phyloP scores from a whole-genome alignment of 257 asterid species.

The Linaria vulgaris region DNA sequence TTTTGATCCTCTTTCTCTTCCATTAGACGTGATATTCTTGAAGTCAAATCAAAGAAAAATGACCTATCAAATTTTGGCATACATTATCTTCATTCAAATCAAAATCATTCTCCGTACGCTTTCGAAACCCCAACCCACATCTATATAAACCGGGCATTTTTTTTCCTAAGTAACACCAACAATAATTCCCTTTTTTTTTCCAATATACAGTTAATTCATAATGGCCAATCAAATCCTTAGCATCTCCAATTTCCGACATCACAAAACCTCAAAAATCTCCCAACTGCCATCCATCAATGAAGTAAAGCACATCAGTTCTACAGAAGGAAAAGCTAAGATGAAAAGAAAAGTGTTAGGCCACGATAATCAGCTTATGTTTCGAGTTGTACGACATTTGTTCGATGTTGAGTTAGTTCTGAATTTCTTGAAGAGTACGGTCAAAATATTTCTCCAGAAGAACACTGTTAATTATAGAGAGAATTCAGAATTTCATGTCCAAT shows the following conservation, averaged over 20 bases:
- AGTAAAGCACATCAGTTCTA: no score
- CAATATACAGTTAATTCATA: neutral
- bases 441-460: neutral
- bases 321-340: neutral
- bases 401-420: neutral
- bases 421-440: neutral
- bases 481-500: no score
- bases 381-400: neutral
- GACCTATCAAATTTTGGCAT: no score
- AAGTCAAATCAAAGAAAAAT: no score
- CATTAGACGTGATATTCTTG: no score
- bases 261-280: neutral
- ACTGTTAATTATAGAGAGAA: no score
- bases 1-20: no score
- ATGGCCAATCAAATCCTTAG: conserved; percentile 7
- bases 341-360: neutral
- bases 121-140: neutral
- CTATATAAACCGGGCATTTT: neutral
- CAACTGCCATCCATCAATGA: no score
- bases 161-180: neutral
- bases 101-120: no score
- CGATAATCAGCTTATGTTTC: neutral
- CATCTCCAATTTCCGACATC: neutral
- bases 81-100: no score
- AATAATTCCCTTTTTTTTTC: neutral